phyloP scores from a whole-genome alignment of 2,329 filamentous ascomycete species.

The Penicillium thymicola region DNA sequence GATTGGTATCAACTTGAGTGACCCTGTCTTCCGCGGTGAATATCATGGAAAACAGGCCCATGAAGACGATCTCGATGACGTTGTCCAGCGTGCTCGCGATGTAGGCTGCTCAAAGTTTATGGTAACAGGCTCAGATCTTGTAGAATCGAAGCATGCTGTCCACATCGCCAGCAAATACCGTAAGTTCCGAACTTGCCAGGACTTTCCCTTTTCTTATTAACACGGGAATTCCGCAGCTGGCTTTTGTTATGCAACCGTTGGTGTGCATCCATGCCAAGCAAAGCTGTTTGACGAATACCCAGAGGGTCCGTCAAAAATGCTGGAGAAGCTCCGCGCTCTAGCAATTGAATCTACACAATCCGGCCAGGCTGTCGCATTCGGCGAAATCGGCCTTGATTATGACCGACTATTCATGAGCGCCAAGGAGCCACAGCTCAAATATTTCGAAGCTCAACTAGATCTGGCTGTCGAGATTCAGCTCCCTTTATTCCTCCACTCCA shows the following conservation, averaged over 20 bases:
- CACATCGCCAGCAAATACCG: constrained; percentile 70
- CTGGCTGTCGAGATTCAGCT: constrained; percentile 73
- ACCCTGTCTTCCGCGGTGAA: constrained; percentile 80
- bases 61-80: constrained; percentile 51
- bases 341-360: constrained; percentile 57
- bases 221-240: constrained; percentile 54
- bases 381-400: constrained; percentile 95
- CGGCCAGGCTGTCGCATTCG: constrained; percentile 72
- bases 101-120: constrained; percentile 87
- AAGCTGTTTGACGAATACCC: constrained; percentile 66
- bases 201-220: background rate
- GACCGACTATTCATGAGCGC: constrained; percentile 82
- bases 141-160: constrained; percentile 71
- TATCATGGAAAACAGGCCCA: constrained; percentile 73
- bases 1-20: constrained; percentile 93
- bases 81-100: constrained; percentile 73
- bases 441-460: constrained; percentile 78
- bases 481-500: constrained; percentile 87
- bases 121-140: constrained; percentile 84
- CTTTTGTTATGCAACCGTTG: constrained; percentile 82
- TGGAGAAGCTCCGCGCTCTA: constrained; percentile 62
- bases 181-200: constrained; percentile 44
- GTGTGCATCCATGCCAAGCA: constrained; percentile 88
- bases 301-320: constrained; percentile 43
- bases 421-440: constrained; percentile 74